Base-by-base conservation (phyloP, 129 eudicot species). In the Escallonia rubra region DNA sequence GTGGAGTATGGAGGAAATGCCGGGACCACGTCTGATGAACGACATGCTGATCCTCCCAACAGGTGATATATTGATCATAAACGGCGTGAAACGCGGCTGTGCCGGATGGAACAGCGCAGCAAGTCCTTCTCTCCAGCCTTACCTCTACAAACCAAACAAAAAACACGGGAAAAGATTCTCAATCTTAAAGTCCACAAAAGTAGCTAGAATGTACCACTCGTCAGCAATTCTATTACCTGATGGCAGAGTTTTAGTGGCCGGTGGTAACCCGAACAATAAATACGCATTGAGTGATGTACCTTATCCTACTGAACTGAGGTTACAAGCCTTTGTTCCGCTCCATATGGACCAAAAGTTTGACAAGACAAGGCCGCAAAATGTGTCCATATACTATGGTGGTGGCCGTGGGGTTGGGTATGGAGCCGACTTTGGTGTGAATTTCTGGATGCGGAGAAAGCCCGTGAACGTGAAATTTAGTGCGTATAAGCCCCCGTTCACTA, bases 1-100 rank as follows among this genome's bases (percentile, higher is more conserved):
- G 13, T 90, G 96, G 96, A 66, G 13, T 4, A 90, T 86, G 88
- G 95, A 90, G 47, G 71, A 57, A 52, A 90, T 90, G 96, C 95
- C 95, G 0, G 76, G 75, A 2, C 74, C 88, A 7, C 78, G 96
- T 7, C 66, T 89, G 14, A 77, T 89, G 82, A 60, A 59, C 42
- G 95, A 90, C 68, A 90, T 90, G 96, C 10, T 90, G 58, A 47
- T 78, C 6, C 79, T 90, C 57, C 95, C 96, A 4, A 86, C 86
- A 8, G 96, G 95, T 3, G 42, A 84, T 41, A 40, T 90, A 7
- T 50, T 83, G 7, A 72, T 90, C 64, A 81, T 90, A 51, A 90
- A 90, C 41, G 96, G 96, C 8, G 96, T 82, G 2, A 55, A 49
- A 47, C 73, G 74, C 0, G 96, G 96, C 7, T 78, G 81, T 2